phyloP scores from a whole-genome alignment of 371 early-diverging fungal genomes.

The Circinella umbellata region DNA sequence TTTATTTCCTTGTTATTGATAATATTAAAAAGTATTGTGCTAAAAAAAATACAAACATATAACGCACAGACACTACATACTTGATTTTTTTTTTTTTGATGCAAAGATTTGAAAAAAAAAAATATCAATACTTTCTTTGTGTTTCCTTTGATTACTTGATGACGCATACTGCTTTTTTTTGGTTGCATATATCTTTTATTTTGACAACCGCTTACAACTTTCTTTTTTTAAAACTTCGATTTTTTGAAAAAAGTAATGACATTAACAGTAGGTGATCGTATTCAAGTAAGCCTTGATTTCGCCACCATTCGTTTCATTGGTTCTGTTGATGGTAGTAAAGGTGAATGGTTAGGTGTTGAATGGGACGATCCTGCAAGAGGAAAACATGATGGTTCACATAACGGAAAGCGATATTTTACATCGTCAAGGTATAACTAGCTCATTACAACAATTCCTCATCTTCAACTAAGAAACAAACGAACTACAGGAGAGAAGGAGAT shows the following conservation, averaged over 20 bases:
- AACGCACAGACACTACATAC: constrained; percentile 1
- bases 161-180: too few relatives aligned
- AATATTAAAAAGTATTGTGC: not conserved
- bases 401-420: constrained; percentile 69
- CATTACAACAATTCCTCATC: too few relatives aligned
- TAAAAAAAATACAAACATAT: not conserved
- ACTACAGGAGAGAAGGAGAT: not conserved
- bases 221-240: not conserved
- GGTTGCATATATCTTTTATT: too few relatives aligned
- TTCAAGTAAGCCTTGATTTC: constrained; percentile 47
- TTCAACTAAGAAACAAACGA: not conserved
- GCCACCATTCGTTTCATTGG: constrained; percentile 77
- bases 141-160: too few relatives aligned
- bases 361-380: constrained; percentile 85
- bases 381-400: constrained; percentile 79
- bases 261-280: constrained; percentile 34
- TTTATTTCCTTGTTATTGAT: not conserved
- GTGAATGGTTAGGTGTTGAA: constrained; percentile 90
- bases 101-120: not conserved
- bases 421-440: constrained; percentile 22
- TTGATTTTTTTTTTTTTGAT: not conserved
- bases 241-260: not conserved
- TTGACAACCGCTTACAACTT: not conserved
- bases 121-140: too few relatives aligned
- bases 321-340: constrained; percentile 55